Evolutionary conservation across 352 stramenopile genomes (phyloP).

Genomic region (Phytophthora nicotianae): DNA sequence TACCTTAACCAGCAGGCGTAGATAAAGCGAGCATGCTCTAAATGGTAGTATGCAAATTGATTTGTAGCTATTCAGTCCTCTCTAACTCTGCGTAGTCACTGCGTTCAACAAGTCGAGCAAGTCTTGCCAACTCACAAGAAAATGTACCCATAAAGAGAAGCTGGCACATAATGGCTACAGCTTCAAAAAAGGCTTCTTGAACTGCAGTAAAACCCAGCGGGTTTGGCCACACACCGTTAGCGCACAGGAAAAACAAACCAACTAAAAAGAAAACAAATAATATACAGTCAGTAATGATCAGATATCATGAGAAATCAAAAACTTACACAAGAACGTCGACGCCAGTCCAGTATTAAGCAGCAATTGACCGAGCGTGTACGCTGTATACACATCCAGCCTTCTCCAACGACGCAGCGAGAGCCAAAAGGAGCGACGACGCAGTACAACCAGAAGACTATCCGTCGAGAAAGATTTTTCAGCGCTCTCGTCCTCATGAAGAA

Average conservation of each 20-base stretch:
- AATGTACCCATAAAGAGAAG: slow-evolving; percentile 89
- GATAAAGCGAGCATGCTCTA: slow-evolving; percentile 4
- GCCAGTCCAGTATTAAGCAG: slow-evolving; percentile 56
- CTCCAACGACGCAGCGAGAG: slow-evolving; percentile 55
- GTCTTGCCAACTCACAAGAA: slow-evolving; percentile 69
- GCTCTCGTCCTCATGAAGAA: slow-evolving; percentile 45
- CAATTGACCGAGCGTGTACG: slow-evolving; percentile 55
- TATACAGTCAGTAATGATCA: not conserved
- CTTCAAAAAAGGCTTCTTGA: slow-evolving; percentile 85
- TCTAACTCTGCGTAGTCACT: slow-evolving; percentile 69
- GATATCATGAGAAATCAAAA: not conserved
- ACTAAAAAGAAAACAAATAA: slow-evolving; percentile 42
- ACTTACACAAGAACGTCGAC: slow-evolving; percentile 74
- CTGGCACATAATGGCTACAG: slow-evolving; percentile 84
- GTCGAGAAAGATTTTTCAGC: not conserved
- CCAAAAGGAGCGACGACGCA: slow-evolving; percentile 37
- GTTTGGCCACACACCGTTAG: slow-evolving; percentile 82
- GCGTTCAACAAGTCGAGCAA: slow-evolving; percentile 64
- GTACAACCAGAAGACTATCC: slow-evolving; percentile 11
- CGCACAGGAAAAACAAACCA: slow-evolving; percentile 77
- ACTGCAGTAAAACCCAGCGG: slow-evolving; percentile 79
- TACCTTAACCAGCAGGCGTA: slow-evolving; percentile 80
- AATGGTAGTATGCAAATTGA: not conserved
- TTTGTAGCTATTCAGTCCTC: slow-evolving; percentile 48
- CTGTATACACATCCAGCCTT: slow-evolving; percentile 47